Evolutionary conservation across 352 stramenopile genomes (phyloP).

Genomic region (Globisporangium carolinianum): DNA sequence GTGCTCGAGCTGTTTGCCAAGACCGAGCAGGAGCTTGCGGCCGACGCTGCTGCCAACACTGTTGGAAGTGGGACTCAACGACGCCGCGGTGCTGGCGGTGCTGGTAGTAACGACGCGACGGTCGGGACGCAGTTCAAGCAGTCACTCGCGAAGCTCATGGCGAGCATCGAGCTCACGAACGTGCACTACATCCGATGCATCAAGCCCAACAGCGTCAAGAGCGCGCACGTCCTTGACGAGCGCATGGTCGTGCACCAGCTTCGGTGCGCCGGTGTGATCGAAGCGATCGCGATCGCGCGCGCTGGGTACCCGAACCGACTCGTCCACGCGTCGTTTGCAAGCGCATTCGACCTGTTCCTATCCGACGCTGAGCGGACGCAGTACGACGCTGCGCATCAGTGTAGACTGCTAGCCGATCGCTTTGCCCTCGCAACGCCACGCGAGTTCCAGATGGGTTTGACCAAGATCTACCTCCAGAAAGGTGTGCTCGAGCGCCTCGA

Average conservation of each 20-base stretch:
- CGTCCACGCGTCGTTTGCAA: constrained; percentile 66
- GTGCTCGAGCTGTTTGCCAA: constrained; percentile 52
- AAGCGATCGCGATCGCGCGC: constrained; percentile 71
- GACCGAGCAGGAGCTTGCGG: constrained; percentile 23
- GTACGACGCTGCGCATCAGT: constrained; percentile 21
- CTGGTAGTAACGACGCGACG: constrained; percentile 27
- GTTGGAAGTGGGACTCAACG: constrained; percentile 15
- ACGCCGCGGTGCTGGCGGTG: constrained; percentile 16
- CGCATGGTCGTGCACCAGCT: constrained; percentile 77
- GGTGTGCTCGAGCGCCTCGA: constrained; percentile 72
- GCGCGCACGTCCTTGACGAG: constrained; percentile 45
- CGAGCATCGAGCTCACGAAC: constrained; percentile 65
- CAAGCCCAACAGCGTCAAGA: constrained; percentile 79
- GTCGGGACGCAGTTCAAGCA: constrained; percentile 81
- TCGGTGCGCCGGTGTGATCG: constrained; percentile 74
- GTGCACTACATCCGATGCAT: constrained; percentile 83
- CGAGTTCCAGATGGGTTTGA: constrained; percentile 77
- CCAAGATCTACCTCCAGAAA: constrained; percentile 85
- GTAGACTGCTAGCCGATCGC: constrained; percentile 41
- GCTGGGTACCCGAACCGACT: constrained; percentile 73
- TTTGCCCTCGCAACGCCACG: constrained; percentile 54
- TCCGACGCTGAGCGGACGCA: constrained; percentile 25
- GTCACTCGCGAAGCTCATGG: constrained; percentile 62
- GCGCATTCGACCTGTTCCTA: constrained; percentile 67
- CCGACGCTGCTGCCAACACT: constrained; percentile 12